Percentiles rank a stretch among this genome's conserved stretches.
These are phyloP conservation scores for Waltiozyma sp. DNA, from an alignment of 1,139 yeast species.

Conservation along the genomic window DNA sequence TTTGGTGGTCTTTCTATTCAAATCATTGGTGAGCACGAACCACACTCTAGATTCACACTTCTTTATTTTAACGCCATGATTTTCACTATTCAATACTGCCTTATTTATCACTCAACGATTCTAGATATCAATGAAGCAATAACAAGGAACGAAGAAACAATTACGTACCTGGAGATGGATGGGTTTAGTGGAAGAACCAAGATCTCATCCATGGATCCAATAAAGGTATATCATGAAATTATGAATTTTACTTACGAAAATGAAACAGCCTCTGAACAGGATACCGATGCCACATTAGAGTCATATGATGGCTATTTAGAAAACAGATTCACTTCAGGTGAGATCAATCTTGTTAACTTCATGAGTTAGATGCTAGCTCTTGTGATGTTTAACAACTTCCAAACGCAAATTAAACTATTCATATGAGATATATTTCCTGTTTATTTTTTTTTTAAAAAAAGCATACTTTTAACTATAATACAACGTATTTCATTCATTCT, in stretches of 20 bases:
- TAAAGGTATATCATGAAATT: slow-evolving; percentile 15
- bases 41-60: slow-evolving; percentile 19
- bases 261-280: slow-evolving; percentile 3
- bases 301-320: slow-evolving; percentile 1
- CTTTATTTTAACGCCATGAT: slow-evolving; percentile 22
- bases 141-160: slow-evolving; percentile 16
- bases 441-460: neutral
- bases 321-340: neutral
- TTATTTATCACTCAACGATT: slow-evolving; percentile 18
- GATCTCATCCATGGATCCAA: slow-evolving; percentile 23
- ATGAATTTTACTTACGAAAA: slow-evolving; percentile 8
- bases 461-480: slow-evolving; percentile 3
- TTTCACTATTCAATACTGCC: slow-evolving; percentile 17
- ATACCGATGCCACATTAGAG: neutral
- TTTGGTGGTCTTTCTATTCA: slow-evolving; percentile 27
- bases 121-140: slow-evolving; percentile 8
- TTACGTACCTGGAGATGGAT: slow-evolving; percentile 21
- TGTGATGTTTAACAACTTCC: too few species aligned
- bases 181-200: slow-evolving; percentile 32
- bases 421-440: neutral
- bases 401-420: neutral
- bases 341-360: neutral
- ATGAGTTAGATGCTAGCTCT: neutral
- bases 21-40: slow-evolving; percentile 31
- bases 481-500: neutral